Percentiles rank a stretch among this genome's conserved stretches.
Evolutionary conservation across 805 yeast species (phyloP).

Genomic region (Wilhelminamyces savonicus): DNA sequence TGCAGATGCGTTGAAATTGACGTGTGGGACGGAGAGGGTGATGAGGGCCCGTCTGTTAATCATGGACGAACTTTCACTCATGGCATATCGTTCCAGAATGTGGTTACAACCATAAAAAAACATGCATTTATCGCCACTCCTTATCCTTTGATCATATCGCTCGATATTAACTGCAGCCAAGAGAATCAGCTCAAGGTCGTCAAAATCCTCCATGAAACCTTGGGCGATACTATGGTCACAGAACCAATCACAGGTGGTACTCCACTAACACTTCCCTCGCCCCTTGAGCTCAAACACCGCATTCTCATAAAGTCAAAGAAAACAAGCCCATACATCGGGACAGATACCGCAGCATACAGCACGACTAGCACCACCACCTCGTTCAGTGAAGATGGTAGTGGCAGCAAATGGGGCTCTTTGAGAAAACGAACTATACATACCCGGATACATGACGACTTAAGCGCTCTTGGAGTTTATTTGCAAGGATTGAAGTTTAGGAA

Average conservation of each 20-base stretch:
- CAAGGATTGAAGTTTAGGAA: slow-evolving; percentile 75
- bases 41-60: slow-evolving; percentile 68
- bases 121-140: slow-evolving; percentile 88
- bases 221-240: slow-evolving; percentile 53
- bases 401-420: slow-evolving; percentile 10
- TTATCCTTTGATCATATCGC: slow-evolving; percentile 76
- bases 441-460: slow-evolving; percentile 36
- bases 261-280: slow-evolving; percentile 48
- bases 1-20: slow-evolving; percentile 95
- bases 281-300: slow-evolving; percentile 61
- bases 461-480: slow-evolving; percentile 62
- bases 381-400: slow-evolving; percentile 32
- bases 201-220: slow-evolving; percentile 43
- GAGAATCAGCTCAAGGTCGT: slow-evolving; percentile 62
- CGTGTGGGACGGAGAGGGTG: slow-evolving; percentile 75
- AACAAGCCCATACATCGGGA: slow-evolving; percentile 21
- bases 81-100: slow-evolving; percentile 63
- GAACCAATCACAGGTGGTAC: slow-evolving; percentile 26
- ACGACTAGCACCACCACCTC: slow-evolving; percentile 35
- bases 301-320: slow-evolving; percentile 77
- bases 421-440: too few species aligned
- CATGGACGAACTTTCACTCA: slow-evolving; percentile 86
- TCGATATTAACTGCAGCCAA: slow-evolving; percentile 74
- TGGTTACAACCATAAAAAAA: slow-evolving; percentile 65
- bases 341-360: slow-evolving; percentile 12